phyloP scores from a whole-genome alignment of 1,139 yeast species.

The Tardiomyces depauwii region DNA sequence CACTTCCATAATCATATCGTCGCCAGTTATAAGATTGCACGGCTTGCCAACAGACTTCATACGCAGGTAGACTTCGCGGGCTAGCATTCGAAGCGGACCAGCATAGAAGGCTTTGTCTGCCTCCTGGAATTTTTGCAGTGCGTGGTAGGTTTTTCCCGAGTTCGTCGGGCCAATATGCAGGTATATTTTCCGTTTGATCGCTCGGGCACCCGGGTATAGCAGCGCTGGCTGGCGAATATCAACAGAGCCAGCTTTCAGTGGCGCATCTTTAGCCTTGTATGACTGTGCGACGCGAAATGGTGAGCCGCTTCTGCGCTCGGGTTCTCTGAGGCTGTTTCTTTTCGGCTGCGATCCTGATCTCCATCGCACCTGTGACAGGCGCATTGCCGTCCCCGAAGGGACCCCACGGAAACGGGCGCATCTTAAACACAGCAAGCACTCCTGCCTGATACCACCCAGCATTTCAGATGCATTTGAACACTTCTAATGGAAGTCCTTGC shows the following conservation, averaged over 20 bases:
- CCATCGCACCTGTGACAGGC: no score
- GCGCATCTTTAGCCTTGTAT: no score
- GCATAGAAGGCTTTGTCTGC: slow-evolving; percentile 85
- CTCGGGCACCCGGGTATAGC: slow-evolving; percentile 72
- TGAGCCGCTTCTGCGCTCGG: no score
- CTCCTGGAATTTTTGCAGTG: slow-evolving; percentile 54
- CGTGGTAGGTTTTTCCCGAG: slow-evolving; percentile 89
- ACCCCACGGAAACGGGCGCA: no score
- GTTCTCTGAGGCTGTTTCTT: no score
- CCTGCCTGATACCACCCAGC: no score
- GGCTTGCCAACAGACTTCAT: slow-evolving; percentile 53
- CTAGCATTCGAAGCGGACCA: slow-evolving; percentile 83
- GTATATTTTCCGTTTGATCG: slow-evolving; percentile 62
- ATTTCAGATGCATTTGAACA: no score
- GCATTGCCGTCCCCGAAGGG: no score
- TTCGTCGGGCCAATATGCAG: slow-evolving; percentile 98
- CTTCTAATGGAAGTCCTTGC: no score
- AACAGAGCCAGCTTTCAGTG: slow-evolving; percentile 1
- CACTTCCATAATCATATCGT: slow-evolving; percentile 65
- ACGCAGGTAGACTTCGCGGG: slow-evolving; percentile 81
- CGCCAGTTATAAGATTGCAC: slow-evolving; percentile 89
- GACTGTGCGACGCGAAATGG: no score
- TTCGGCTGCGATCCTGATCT: no score
- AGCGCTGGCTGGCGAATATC: slow-evolving; percentile 11
- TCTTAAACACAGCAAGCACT: no score